Evolutionary conservation across 306 rosid genomes (phyloP).

Genomic region (Trifolium dubium): DNA sequence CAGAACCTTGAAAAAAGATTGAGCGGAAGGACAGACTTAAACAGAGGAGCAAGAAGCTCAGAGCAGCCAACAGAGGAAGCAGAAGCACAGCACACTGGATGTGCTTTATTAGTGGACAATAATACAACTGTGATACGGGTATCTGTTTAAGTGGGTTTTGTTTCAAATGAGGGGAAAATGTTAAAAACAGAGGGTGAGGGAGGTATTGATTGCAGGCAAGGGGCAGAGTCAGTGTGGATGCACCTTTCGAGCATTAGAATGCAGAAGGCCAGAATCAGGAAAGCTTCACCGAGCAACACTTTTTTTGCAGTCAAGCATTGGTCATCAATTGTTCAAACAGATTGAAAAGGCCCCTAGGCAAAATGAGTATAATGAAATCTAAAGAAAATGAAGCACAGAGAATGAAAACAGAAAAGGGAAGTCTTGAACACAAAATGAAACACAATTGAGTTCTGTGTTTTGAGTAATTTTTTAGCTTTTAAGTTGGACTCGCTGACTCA

Average conservation of each 20-base stretch:
- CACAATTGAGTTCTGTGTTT: background rate
- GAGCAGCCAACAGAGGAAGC: background rate
- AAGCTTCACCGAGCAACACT: background rate
- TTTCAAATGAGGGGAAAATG: background rate
- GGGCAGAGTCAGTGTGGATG: background rate
- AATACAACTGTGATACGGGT: background rate
- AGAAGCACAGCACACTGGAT: background rate
- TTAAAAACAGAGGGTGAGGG: background rate
- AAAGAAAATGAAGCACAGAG: background rate
- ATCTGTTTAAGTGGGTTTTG: background rate
- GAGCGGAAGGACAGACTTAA: background rate
- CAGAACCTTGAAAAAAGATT: background rate
- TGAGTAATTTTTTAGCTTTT: background rate
- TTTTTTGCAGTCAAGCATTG: background rate
- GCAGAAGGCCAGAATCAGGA: background rate
- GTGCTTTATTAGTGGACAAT: background rate
- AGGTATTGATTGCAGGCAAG: background rate
- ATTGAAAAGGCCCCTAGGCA: background rate
- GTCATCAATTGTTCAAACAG: background rate
- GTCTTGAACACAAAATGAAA: conserved; percentile 1
- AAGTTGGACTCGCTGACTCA: background rate
- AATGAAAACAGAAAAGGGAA: background rate
- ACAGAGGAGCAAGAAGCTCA: background rate
- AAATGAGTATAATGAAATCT: background rate
- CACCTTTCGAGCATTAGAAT: background rate